Percentiles rank a stretch among this genome's conserved stretches.
Evolutionary conservation across 1,139 yeast species (phyloP).

Genomic region (Pichia cactophila): DNA sequence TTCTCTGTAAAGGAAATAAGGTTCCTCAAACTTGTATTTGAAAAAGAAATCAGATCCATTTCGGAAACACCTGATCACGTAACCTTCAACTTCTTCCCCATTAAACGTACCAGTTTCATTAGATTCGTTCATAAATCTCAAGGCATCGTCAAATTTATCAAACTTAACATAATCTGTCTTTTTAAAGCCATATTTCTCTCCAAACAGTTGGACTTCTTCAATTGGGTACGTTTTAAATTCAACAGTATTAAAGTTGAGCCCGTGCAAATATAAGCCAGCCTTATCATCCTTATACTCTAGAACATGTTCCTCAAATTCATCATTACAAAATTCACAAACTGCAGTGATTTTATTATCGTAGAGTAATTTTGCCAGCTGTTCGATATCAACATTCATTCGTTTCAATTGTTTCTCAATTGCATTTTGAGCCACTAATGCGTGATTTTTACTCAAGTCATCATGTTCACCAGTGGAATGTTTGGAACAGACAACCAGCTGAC

Average conservation of each 20-base stretch:
- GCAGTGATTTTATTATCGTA: slow-evolving; percentile 59
- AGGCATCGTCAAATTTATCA: slow-evolving; percentile 35
- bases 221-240: slow-evolving; percentile 61
- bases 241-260: slow-evolving; percentile 64
- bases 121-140: slow-evolving; percentile 46
- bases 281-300: slow-evolving; percentile 57
- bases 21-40: slow-evolving; percentile 93
- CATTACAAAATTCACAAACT: slow-evolving; percentile 91
- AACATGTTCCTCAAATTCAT: slow-evolving; percentile 89
- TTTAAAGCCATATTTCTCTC: slow-evolving; percentile 65
- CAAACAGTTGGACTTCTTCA: slow-evolving; percentile 52
- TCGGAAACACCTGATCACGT: slow-evolving; percentile 65
- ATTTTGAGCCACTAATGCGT: slow-evolving; percentile 65
- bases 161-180: slow-evolving; percentile 40
- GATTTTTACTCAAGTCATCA: slow-evolving; percentile 50
- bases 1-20: slow-evolving; percentile 82
- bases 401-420: slow-evolving; percentile 50
- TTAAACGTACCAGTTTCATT: slow-evolving; percentile 66
- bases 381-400: slow-evolving; percentile 31
- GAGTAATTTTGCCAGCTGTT: slow-evolving; percentile 51
- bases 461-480: slow-evolving; percentile 79
- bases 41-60: slow-evolving; percentile 54
- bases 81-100: slow-evolving; percentile 79
- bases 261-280: slow-evolving; percentile 86
- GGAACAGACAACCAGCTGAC: slow-evolving; percentile 73